These are phyloP conservation scores for Talaromyces sp. DNA, from an alignment of 2,329 filamentous ascomycete species.

Conservation along the genomic window DNA sequence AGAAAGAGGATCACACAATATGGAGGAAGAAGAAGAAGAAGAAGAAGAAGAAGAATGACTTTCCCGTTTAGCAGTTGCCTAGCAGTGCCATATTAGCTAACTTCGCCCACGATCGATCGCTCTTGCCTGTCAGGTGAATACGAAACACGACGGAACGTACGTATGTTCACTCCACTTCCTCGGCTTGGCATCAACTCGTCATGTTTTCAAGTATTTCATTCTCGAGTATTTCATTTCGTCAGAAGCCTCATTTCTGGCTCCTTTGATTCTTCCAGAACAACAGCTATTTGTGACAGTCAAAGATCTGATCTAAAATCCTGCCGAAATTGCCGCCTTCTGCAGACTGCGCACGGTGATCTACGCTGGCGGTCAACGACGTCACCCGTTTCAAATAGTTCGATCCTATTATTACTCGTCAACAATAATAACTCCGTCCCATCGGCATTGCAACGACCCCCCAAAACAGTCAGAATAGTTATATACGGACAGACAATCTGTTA, in stretches of 20 bases:
- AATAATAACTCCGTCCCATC: background rate
- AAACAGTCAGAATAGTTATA: background rate
- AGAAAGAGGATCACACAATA: no score
- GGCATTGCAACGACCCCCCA: background rate
- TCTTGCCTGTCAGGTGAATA: background rate
- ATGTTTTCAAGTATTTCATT: background rate
- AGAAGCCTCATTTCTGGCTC: background rate
- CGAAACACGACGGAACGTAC: background rate
- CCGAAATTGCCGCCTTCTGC: background rate
- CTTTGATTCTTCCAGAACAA: background rate
- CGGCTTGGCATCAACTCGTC: background rate
- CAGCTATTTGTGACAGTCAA: background rate
- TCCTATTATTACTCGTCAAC: background rate
- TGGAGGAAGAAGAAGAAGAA: no score
- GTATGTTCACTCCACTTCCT: background rate
- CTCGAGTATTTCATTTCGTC: background rate
- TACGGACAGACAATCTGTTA: background rate
- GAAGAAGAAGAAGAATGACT: background rate
- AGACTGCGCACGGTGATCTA: background rate
- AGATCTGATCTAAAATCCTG: background rate
- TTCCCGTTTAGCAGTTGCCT: background rate
- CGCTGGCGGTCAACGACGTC: conserved; percentile 5
- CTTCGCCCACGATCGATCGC: background rate
- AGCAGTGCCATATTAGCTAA: background rate
- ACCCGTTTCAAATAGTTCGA: background rate